Base-by-base conservation (phyloP, 139 green algal genomes). In the Chlorella vulgaris region DNA sequence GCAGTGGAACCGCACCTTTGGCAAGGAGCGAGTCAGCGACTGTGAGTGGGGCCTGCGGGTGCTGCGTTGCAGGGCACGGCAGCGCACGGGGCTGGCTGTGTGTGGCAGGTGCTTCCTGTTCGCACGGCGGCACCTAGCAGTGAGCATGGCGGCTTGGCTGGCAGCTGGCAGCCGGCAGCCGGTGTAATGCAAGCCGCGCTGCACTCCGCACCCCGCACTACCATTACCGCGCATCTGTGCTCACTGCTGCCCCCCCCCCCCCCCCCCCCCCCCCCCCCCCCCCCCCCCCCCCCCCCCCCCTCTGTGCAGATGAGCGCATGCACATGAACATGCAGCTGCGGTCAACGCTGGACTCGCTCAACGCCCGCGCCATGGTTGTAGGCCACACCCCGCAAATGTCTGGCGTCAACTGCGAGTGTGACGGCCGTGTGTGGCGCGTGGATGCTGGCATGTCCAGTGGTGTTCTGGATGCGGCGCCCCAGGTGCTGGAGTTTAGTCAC, bases 391-490 rank as follows among this genome's bases (percentile, higher is more conserved):
- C 94, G 62, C 36, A 97, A 84, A 86, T 92, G 85, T 65, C 61
- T 10, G 94, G 94, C 13, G 86, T 87, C 33, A 98, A 98, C 87
- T 93, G 88, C 80, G 94, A 97, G 83, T 97, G 93, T 67, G 87
- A 95, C 55, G 89, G 90, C 22, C 76, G 88, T 38, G 89, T 98
- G 55, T 98, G 94, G 94, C 88, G 94, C n/a, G 91, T 97, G 58
- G 94, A 98, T 83, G 94, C 96, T 7, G 94, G 94, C 63, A 98
- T 98, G 94, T 94, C 87, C 3, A 86, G 78, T 5, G 94, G 94
- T 51, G 94, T 98, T 65, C 83, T 98, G 19, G 91, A 97, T 71
- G 89, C 94, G 0, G 35, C 55, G 10, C 85, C 90, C 0, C 81
- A 90, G 82, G 84, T 88, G 43, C 70, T 91, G 38, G 87, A 91